Conservation (phyloP, 83 land plant species). For the Picea abies region DNA sequence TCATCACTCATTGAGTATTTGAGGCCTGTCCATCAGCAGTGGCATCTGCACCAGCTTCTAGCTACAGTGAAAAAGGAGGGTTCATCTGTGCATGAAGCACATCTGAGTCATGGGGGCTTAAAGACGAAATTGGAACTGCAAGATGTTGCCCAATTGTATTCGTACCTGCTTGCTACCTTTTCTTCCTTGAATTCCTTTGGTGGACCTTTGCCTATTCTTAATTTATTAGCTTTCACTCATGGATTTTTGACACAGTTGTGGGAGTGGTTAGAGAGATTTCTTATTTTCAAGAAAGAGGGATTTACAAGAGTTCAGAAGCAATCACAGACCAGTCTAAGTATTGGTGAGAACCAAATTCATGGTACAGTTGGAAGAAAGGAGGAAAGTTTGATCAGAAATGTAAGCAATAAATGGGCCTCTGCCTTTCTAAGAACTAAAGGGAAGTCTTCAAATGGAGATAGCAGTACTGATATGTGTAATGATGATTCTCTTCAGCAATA, state of each 20-base stretch:
- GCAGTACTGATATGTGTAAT: slow-evolving; percentile 5
- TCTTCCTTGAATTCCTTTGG: slow-evolving; percentile 49
- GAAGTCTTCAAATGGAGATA: slow-evolving; percentile 35
- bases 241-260: slow-evolving; percentile 69
- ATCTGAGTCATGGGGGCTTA: slow-evolving; percentile 10
- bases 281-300: slow-evolving; percentile 28
- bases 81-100: slow-evolving; percentile 8
- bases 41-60: slow-evolving; percentile 66
- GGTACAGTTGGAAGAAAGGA: slow-evolving; percentile 26
- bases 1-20: slow-evolving; percentile 43
- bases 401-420: slow-evolving; percentile 49
- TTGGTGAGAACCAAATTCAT: slow-evolving; percentile 8
- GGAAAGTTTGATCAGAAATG: slow-evolving; percentile 31
- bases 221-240: slow-evolving; percentile 83
- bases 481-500: slow-evolving; percentile 3
- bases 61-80: slow-evolving; percentile 14
- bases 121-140: slow-evolving; percentile 36
- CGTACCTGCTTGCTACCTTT: slow-evolving; percentile 64
- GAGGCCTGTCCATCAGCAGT: slow-evolving; percentile 64
- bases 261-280: slow-evolving; percentile 53
- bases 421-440: slow-evolving; percentile 55
- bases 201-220: slow-evolving; percentile 76
- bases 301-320: slow-evolving; percentile 11
- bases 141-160: slow-evolving; percentile 67
- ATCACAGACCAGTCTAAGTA: neutral